Percentiles rank a stretch among this genome's conserved stretches.
Evolutionary conservation across 495 filamentous ascomycete genomes (phyloP).

Genomic region (Podospora pseudopauciseta): DNA sequence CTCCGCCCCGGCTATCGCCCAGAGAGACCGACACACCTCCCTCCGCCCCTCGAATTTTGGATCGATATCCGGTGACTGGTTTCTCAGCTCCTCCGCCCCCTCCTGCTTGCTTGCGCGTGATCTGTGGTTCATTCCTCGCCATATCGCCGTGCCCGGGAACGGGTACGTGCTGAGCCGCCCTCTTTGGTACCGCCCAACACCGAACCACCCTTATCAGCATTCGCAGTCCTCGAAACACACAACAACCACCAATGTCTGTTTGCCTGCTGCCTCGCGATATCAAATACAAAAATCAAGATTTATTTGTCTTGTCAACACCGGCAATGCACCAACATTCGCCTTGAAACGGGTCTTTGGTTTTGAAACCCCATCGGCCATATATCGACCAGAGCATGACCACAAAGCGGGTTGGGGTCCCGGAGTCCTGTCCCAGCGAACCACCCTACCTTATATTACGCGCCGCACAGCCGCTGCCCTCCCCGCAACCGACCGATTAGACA

Average conservation of each 20-base stretch:
- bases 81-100: slow-evolving; percentile 9
- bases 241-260: neutral
- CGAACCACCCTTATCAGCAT: neutral
- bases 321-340: slow-evolving; percentile 21
- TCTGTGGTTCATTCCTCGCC: slow-evolving; percentile 25
- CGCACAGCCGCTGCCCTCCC: slow-evolving; percentile 22
- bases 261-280: neutral
- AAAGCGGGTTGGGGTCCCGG: neutral
- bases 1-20: neutral
- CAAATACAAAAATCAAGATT: neutral
- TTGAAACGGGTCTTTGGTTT: slow-evolving; percentile 23
- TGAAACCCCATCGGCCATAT: slow-evolving; percentile 23
- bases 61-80: slow-evolving; percentile 27
- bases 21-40: neutral
- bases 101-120: slow-evolving; percentile 20
- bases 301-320: slow-evolving; percentile 17
- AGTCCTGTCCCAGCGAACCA: slow-evolving; percentile 8
- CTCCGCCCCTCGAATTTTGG: slow-evolving; percentile 14
- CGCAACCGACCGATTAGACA: slow-evolving; percentile 13
- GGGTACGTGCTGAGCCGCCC: slow-evolving; percentile 1
- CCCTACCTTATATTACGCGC: slow-evolving; percentile 28
- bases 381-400: slow-evolving; percentile 11
- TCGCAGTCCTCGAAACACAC: neutral
- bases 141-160: slow-evolving; percentile 6
- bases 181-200: neutral